Conservation (phyloP, 176 grass and related monocot species). For the Phoenix dactylifera region DNA sequence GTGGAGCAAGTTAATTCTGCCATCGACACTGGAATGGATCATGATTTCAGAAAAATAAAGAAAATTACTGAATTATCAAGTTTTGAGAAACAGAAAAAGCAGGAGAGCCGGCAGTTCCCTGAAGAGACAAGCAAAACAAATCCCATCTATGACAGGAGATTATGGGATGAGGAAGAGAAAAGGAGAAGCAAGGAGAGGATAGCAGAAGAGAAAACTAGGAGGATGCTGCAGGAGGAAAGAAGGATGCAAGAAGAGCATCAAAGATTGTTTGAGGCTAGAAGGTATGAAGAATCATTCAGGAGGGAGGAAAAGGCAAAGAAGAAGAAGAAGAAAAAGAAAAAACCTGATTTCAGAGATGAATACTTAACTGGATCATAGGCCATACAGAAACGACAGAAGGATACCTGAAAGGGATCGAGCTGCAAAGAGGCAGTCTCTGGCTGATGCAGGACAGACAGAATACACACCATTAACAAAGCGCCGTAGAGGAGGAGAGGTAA, state of each 20-base stretch:
- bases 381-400: constrained; percentile 83
- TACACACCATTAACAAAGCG: constrained; percentile 45
- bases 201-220: constrained; percentile 37
- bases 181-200: constrained; percentile 33
- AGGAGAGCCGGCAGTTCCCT: constrained; percentile 37
- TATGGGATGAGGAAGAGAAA: constrained; percentile 33
- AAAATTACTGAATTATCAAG: constrained; percentile 67
- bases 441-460: constrained; percentile 39
- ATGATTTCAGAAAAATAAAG: constrained; percentile 63
- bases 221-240: constrained; percentile 44
- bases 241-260: constrained; percentile 28
- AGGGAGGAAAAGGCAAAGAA: constrained; percentile 76
- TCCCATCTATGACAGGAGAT: constrained; percentile 28
- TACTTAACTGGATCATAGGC: constrained; percentile 59
- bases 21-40: constrained; percentile 27
- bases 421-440: constrained; percentile 39
- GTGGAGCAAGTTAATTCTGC: constrained; percentile 16
- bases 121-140: constrained; percentile 45
- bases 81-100: constrained; percentile 43
- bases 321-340: constrained; percentile 84
- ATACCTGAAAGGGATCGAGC: constrained; percentile 52
- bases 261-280: constrained; percentile 52
- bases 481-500: constrained; percentile 85
- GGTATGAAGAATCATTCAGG: constrained; percentile 38
- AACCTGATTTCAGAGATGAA: constrained; percentile 87